Base-by-base conservation (phyloP, 768 basidiomycete species). In the Mycena vitilis region DNA sequence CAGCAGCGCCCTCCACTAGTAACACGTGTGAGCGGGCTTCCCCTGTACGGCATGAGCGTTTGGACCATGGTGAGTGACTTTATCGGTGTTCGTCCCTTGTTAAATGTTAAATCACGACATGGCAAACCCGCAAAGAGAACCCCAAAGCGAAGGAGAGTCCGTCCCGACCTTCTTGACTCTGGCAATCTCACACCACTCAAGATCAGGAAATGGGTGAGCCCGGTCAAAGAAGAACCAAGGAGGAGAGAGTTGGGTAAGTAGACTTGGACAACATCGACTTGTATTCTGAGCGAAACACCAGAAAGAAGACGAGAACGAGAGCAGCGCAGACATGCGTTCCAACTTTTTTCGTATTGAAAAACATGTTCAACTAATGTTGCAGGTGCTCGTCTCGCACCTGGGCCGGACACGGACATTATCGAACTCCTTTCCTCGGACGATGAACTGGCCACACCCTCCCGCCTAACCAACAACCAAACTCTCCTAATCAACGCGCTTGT, bases 381-480 rank as follows among this genome's bases (percentile, higher is more conserved):
- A n/a, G n/a, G n/a, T n/a, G n/a, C n/a, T n/a, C n/a, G n/a, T n/a
- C n/a, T n/a, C n/a, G n/a, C n/a, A n/a, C n/a, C n/a, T n/a, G n/a
- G n/a, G n/a, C n/a, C n/a, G n/a, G n/a, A n/a, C n/a, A n/a, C n/a
- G n/a, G 47, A 62, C 5, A 7, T 66, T 9, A 65, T 70, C 48
- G 64, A 62, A 10, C 52, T 68, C 11, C 9, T 38, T 0, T 49
- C 45, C 2, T 55, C 63, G 2, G 64, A 66, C 49, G 69, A 65
- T 7, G 69, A 66, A 22, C 54, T 63, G 37, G 54, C 25, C 25
- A 22, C 54, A n/a, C 54, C 63, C 15, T 37, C 54, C 10, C 63
- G 2, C 15, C 57, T 4, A 0, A 40, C 57, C 38, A 42, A 37
- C 15, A 40, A 53, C n/a, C n/a, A 55, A 13, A 40, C 12, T 45